These are phyloP conservation scores for Cyberlindnera mycetangii DNA, from an alignment of 805 yeast species.

Conservation along the genomic window DNA sequence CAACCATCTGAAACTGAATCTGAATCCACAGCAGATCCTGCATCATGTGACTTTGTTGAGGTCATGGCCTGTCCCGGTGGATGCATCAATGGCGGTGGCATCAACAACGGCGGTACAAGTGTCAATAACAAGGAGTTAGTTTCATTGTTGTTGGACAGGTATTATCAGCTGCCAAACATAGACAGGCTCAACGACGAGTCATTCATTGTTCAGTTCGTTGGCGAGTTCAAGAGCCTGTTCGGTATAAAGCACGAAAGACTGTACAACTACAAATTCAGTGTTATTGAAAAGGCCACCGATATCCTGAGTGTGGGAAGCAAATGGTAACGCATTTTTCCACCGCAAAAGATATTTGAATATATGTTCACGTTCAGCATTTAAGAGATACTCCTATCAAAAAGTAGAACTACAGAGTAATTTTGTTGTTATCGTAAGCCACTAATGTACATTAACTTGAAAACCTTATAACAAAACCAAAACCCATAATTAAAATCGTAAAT, in stretches of 20 bases:
- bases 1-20: neutral
- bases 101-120: conserved; percentile 31
- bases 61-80: conserved; percentile 99
- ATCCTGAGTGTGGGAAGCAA: conserved; percentile 51
- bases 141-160: conserved; percentile 30
- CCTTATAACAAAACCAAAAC: conserved; percentile 13
- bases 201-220: conserved; percentile 32
- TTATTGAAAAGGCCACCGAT: conserved; percentile 51
- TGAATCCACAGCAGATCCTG: conserved; percentile 49
- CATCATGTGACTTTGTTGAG: conserved; percentile 77
- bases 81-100: conserved; percentile 97
- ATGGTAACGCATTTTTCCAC: conserved; percentile 37
- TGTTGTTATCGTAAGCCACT: conserved; percentile 11
- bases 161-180: conserved; percentile 30
- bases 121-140: conserved; percentile 18
- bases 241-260: conserved; percentile 36
- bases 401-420: neutral
- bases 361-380: neutral
- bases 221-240: conserved; percentile 31
- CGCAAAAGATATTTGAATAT: neutral
- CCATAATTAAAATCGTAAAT: conserved; percentile 15
- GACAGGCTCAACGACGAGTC: conserved; percentile 31
- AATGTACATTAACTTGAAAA: conserved; percentile 16
- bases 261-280: conserved; percentile 44
- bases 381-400: neutral